A percentile compares a stretch with the other conserved stretches of the same genome.
phyloP scores from a whole-genome alignment of 1,284 basidiomycete genomes.

The Tylopilus orsonianus region DNA sequence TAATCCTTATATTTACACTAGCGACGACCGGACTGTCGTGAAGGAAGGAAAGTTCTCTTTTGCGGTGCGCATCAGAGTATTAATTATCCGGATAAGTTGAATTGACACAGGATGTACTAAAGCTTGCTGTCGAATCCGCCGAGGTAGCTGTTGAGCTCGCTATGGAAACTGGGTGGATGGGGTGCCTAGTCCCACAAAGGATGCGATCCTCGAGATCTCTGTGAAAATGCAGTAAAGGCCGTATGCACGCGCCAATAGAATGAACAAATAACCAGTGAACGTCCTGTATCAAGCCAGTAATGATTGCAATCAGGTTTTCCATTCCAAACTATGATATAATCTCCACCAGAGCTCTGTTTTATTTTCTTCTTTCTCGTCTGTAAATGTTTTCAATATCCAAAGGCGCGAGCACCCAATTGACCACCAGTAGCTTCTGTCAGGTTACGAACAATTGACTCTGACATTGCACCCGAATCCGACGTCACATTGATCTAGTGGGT shows the following conservation, averaged over 20 bases:
- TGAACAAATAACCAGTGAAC: too few species aligned
- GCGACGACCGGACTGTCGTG: constrained; percentile 47
- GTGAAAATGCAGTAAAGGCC: too few species aligned
- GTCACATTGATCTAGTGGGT: constrained; percentile 49
- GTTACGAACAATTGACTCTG: constrained; percentile 39
- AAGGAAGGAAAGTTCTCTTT: constrained; percentile 65
- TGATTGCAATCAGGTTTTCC: neutral
- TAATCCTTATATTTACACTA: constrained; percentile 77
- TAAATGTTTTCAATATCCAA: constrained; percentile 14
- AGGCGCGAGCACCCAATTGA: constrained; percentile 2
- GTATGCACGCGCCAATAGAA: too few species aligned
- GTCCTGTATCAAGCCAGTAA: neutral
- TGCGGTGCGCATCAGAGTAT: constrained; percentile 77
- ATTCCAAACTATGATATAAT: constrained; percentile 8
- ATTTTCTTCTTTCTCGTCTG: neutral
- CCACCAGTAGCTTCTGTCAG: constrained; percentile 31
- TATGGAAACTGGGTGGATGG: constrained; percentile 70
- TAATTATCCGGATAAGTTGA: constrained; percentile 27
- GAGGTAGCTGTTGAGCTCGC: constrained; percentile 84
- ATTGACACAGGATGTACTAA: neutral
- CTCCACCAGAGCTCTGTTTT: neutral
- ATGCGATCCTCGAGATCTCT: neutral
- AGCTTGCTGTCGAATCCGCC: constrained; percentile 63
- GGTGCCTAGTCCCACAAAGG: constrained; percentile 7
- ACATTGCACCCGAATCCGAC: constrained; percentile 47